Conservation (phyloP, 2,329 filamentous ascomycete species). For the Myriangium duriaei region DNA sequence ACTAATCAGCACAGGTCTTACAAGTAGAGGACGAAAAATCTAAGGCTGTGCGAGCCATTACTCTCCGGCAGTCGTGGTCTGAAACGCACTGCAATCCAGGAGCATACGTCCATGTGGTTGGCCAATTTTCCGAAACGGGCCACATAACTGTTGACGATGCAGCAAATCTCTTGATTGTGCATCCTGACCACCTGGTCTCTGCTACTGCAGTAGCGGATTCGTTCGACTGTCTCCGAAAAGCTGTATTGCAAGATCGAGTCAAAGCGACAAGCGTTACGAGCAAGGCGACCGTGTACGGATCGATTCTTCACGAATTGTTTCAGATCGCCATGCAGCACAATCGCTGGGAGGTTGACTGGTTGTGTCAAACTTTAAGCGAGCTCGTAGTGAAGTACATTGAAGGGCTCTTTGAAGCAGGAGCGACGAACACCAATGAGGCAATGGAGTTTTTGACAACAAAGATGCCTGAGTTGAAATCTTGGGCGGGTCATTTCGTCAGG, state of each 20-base stretch:
- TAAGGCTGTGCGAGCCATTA: constrained; percentile 53
- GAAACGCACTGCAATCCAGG: constrained; percentile 64
- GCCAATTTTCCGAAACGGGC: constrained; percentile 55
- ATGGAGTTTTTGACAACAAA: constrained; percentile 72
- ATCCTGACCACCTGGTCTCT: constrained; percentile 91
- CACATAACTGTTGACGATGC: constrained; percentile 73
- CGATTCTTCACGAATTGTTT: constrained; percentile 88
- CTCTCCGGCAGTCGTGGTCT: constrained; percentile 75
- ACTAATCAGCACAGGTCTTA: constrained; percentile 48
- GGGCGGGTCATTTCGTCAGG: constrained; percentile 73
- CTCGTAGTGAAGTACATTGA: constrained; percentile 71
- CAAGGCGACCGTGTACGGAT: constrained; percentile 78
- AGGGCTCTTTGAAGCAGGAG: constrained; percentile 76
- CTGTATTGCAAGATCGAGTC: constrained; percentile 86
- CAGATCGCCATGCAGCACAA: constrained; percentile 80
- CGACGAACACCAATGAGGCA: constrained; percentile 54
- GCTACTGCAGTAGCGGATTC: constrained; percentile 95
- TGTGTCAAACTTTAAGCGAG: constrained; percentile 53
- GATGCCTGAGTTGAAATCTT: constrained; percentile 65
- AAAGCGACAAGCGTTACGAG: constrained; percentile 77
- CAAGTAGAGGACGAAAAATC: constrained; percentile 68
- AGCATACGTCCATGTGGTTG: constrained; percentile 77
- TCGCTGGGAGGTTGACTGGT: constrained; percentile 59
- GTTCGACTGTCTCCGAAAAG: constrained; percentile 78
- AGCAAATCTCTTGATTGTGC: constrained; percentile 74